Percentiles rank a stretch among this genome's conserved stretches.
Evolutionary conservation across 2,329 filamentous ascomycete species (phyloP).

Genomic region (Colletotrichum sp.): DNA sequence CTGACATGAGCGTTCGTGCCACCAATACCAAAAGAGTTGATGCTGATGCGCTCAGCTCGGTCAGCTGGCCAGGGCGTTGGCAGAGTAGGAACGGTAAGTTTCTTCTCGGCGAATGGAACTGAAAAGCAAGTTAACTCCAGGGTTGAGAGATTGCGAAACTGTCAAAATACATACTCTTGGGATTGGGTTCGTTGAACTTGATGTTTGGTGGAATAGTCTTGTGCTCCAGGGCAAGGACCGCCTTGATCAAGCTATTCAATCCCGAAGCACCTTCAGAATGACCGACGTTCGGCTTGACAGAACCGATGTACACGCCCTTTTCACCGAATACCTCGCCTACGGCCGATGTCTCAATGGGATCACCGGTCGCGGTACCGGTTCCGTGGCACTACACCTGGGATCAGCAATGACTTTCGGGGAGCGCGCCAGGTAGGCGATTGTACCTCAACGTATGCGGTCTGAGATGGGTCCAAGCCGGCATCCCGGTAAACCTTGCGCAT

Average conservation of each 20-base stretch:
- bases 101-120: neutral
- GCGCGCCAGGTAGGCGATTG: constrained; percentile 21
- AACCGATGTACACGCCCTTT: constrained; percentile 28
- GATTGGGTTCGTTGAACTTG: constrained; percentile 36
- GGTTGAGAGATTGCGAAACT: fast-evolving
- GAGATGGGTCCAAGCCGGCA: neutral
- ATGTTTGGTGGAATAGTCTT: constrained; percentile 41
- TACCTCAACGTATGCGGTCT: neutral
- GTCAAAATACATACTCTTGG: constrained; percentile 27
- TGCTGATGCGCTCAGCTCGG: constrained; percentile 37
- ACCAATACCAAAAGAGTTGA: constrained; percentile 38
- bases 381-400: constrained; percentile 35
- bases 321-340: constrained; percentile 26
- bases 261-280: constrained; percentile 50
- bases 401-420: neutral
- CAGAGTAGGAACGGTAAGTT: constrained; percentile 33
- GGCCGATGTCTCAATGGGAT: constrained; percentile 45
- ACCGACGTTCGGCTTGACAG: constrained; percentile 43
- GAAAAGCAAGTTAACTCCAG: fast-evolving
- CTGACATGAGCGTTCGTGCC: constrained; percentile 38
- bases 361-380: constrained; percentile 47
- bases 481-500: neutral
- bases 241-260: constrained; percentile 47
- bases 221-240: constrained; percentile 42
- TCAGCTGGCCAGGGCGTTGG: constrained; percentile 18